Percentiles rank a stretch among this genome's conserved stretches.
Evolutionary conservation across 805 yeast species (phyloP).

Genomic region (Candida arabinofermentans): DNA sequence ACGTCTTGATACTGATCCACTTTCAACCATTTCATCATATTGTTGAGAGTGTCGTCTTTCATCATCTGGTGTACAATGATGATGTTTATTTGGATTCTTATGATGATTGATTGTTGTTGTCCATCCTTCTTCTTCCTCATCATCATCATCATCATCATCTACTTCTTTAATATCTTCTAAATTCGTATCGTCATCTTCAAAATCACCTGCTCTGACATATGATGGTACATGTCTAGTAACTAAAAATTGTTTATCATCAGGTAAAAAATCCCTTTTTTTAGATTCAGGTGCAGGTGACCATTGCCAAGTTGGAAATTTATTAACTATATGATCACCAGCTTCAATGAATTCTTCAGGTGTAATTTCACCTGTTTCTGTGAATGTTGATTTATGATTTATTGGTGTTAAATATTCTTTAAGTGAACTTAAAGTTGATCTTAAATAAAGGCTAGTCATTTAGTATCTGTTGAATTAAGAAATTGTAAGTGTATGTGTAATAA

Average conservation of each 20-base stretch:
- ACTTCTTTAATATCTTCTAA: slow-evolving; percentile 30
- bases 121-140: slow-evolving; percentile 56
- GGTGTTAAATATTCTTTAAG: slow-evolving; percentile 94
- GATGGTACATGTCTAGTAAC: slow-evolving; percentile 91
- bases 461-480: too few relatives aligned
- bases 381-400: slow-evolving; percentile 80
- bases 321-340: slow-evolving; percentile 91
- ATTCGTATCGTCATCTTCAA: slow-evolving; percentile 37
- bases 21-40: slow-evolving; percentile 23
- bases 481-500: too few relatives aligned
- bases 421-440: slow-evolving; percentile 76
- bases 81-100: slow-evolving; percentile 5
- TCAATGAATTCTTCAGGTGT: slow-evolving; percentile 93
- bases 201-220: slow-evolving; percentile 60
- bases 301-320: slow-evolving; percentile 95
- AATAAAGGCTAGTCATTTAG: slow-evolving; percentile 27
- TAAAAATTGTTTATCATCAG: slow-evolving; percentile 79
- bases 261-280: slow-evolving; percentile 65
- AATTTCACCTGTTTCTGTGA: slow-evolving; percentile 81
- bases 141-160: slow-evolving; percentile 24
- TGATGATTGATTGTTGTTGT: slow-evolving; percentile 39
- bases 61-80: slow-evolving; percentile 19
- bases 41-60: slow-evolving; percentile 26
- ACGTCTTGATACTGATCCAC: slow-evolving; percentile 12
- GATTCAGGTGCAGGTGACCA: slow-evolving; percentile 68